Evolutionary conservation across 1,284 basidiomycete species (phyloP), one percentile per base, ranked within the genome.

Genomic region (Boletus sp.): DNA sequence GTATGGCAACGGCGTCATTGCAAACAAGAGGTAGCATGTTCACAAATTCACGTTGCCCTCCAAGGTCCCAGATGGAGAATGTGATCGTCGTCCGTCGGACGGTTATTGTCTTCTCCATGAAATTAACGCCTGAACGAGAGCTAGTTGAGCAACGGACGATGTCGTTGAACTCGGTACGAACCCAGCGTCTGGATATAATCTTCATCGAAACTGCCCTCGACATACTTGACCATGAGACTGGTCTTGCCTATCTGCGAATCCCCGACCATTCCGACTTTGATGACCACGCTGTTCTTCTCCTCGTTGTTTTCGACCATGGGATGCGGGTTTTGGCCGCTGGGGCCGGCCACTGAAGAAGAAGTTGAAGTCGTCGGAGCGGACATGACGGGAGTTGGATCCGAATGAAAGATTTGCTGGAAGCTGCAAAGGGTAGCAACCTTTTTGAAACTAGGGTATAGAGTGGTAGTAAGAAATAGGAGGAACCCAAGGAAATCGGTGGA

Each of bases 161-260:
- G 0, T 1, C 0, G 48, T 25, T 44, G 40, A 40, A 44, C 14
- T n/a, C 5, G n/a, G 20, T 20, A 72, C 81, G 48, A 60, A 88
- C 88, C 93, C 70, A 97, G 83, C 72, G 94, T 97, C 79, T 98
- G 95, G 68, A 98, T 97, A 72, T 98, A 98, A 72, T 98, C 94
- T 75, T 97, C 94, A 72, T 94, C 92, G 68, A 94, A 94, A 69
- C 88, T 91, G 50, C 94, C 94, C 74, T 97, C 94, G 53, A 95
- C 93, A 64, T 97, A 97, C 75, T 95, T 94, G 65, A 96, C 94
- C 94, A 97, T 97, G 65, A 97, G 77, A 70, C 88, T 92, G 52
- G 94, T 97, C 79, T 97, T 97, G 58, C 94, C 94, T 64, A 98
- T 97, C 74, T 97, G 94, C 60, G 93, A 93, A 74, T 99, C 95